Percentiles rank a stretch among this genome's conserved stretches.
Conservation (phyloP, 2,329 filamentous ascomycete species). For the Curvularia eragrostidis region DNA sequence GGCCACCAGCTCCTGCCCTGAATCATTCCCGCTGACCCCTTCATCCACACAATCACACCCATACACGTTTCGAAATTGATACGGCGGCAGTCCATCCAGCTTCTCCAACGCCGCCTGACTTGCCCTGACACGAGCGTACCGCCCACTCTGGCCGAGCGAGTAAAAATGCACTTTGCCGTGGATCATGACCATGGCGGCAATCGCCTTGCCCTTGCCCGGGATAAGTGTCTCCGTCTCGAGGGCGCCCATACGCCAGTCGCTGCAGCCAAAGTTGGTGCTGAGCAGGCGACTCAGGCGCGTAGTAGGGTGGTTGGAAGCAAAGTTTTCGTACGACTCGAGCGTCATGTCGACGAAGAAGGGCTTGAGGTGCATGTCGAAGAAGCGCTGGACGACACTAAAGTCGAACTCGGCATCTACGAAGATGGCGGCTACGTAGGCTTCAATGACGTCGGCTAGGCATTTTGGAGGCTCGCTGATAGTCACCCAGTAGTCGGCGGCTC, state of each 20-base stretch:
- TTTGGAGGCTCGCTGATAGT: constrained; percentile 68
- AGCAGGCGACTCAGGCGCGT: constrained; percentile 73
- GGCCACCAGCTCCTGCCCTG: not conserved
- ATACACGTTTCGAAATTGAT: constrained; percentile 67
- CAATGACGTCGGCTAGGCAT: constrained; percentile 82
- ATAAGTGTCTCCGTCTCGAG: constrained; percentile 54
- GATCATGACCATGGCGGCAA: constrained; percentile 77
- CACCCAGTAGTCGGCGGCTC: constrained; percentile 73
- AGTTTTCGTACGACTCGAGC: constrained; percentile 75
- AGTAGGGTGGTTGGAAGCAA: constrained; percentile 82
- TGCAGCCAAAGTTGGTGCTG: constrained; percentile 70
- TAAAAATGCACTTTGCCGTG: constrained; percentile 73
- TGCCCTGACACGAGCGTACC: constrained; percentile 75
- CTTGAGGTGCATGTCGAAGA: constrained; percentile 77
- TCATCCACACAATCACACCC: constrained; percentile 66
- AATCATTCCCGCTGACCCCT: constrained; percentile 7
- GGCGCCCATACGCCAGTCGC: constrained; percentile 57
- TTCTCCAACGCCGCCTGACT: constrained; percentile 64
- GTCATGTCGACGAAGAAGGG: constrained; percentile 86
- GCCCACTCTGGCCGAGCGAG: constrained; percentile 66
- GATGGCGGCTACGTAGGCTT: constrained; percentile 86
- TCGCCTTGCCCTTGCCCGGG: constrained; percentile 51
- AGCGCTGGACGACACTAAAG: constrained; percentile 73
- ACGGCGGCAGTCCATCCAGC: constrained; percentile 59
- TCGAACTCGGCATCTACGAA: constrained; percentile 89